Evolutionary conservation across 805 yeast genomes (phyloP).

Genomic region (Barnettozyma wickerhamii): DNA sequence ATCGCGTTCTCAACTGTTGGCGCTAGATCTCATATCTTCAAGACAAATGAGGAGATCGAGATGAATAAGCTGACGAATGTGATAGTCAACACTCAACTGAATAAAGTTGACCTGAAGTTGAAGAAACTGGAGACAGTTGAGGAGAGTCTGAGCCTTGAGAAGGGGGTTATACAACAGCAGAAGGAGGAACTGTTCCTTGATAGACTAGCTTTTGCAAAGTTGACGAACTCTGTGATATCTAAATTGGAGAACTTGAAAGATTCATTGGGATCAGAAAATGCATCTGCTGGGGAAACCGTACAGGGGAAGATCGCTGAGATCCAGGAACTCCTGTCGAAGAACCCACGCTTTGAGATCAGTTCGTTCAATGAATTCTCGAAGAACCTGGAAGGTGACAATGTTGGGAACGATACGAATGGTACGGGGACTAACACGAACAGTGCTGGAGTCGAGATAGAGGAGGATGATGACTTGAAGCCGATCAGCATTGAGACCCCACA

Average conservation of each 20-base stretch:
- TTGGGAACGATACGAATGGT: slow-evolving; percentile 15
- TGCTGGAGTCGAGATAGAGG: slow-evolving; percentile 15
- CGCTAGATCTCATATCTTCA: slow-evolving; percentile 73
- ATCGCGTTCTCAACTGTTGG: slow-evolving; percentile 76
- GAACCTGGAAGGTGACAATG: slow-evolving; percentile 12
- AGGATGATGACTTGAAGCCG: slow-evolving; percentile 44
- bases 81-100: slow-evolving; percentile 57
- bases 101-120: slow-evolving; percentile 62
- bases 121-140: slow-evolving; percentile 57
- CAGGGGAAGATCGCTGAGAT: slow-evolving; percentile 22
- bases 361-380: slow-evolving; percentile 14
- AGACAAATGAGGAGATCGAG: slow-evolving; percentile 76
- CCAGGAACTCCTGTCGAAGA: slow-evolving; percentile 25
- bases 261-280: not conserved
- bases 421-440: slow-evolving; percentile 10
- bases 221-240: slow-evolving; percentile 45
- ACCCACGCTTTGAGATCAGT: slow-evolving; percentile 27
- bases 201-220: slow-evolving; percentile 59
- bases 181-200: slow-evolving; percentile 67
- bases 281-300: slow-evolving; percentile 4
- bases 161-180: slow-evolving; percentile 52
- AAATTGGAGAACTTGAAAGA: slow-evolving; percentile 39
- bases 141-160: slow-evolving; percentile 60
- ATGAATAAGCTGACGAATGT: slow-evolving; percentile 55
- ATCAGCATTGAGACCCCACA: slow-evolving; percentile 59